Percentiles rank a stretch among this genome's conserved stretches.
Evolutionary conservation across 2,329 filamentous ascomycete genomes (phyloP).

Genomic region (Ilyonectria robusta): DNA sequence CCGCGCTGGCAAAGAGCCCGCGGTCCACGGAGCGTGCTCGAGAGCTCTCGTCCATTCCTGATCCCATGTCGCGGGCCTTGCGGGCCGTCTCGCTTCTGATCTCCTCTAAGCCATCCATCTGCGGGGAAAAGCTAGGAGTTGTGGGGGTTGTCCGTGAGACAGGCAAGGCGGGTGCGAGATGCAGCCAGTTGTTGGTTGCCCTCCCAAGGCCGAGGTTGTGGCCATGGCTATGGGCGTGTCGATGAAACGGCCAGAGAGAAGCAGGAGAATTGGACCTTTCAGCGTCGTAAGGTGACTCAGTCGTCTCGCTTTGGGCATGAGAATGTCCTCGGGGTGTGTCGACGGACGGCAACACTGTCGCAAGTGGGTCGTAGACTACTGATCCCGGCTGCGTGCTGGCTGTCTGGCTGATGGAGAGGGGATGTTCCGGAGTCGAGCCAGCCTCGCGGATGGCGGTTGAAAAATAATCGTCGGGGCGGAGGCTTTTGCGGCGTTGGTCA

Average conservation of each 20-base stretch:
- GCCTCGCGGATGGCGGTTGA: constrained; percentile 56
- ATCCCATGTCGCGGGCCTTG: constrained; percentile 58
- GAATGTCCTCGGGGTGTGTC: constrained; percentile 44
- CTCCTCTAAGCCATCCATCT: constrained; percentile 59
- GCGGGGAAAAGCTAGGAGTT: constrained; percentile 56
- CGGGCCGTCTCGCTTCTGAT: constrained; percentile 52
- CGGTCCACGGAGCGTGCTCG: constrained; percentile 76
- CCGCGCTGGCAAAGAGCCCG: constrained; percentile 69
- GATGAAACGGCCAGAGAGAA: constrained; percentile 50
- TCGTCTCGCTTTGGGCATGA: constrained; percentile 46
- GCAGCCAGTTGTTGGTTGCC: constrained; percentile 53
- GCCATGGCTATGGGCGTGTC: constrained; percentile 58
- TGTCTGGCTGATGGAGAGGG: constrained; percentile 45
- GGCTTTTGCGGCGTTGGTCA: constrained; percentile 67
- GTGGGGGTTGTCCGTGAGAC: constrained; percentile 50
- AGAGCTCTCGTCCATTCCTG: constrained; percentile 60
- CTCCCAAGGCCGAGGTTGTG: constrained; percentile 53
- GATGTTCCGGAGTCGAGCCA: constrained; percentile 38
- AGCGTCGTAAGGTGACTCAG: constrained; percentile 40
- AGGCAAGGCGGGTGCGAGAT: constrained; percentile 50
- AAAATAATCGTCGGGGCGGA: constrained; percentile 70
- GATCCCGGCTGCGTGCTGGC: constrained; percentile 44
- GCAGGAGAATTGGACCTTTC: constrained; percentile 47
- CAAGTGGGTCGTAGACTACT: constrained; percentile 57
- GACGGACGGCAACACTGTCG: constrained; percentile 54